A percentile compares a stretch with the other conserved stretches of the same genome.
Conservation (phyloP, 768 basidiomycete species). For the Termitomyces sp. region DNA sequence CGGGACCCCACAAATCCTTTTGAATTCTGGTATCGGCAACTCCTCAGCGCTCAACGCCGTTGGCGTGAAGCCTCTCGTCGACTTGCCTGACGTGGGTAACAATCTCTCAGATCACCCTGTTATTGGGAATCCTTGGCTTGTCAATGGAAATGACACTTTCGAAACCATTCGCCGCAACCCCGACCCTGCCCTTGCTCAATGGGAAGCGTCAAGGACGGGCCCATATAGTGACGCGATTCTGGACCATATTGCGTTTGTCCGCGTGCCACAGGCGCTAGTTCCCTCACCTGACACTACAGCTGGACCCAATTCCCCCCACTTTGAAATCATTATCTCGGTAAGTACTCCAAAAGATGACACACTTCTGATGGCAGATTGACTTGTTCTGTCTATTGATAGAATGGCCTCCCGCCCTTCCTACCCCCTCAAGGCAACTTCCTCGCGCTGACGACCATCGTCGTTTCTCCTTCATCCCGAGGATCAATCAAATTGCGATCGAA, state of each 20-base stretch:
- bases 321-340: conserved; percentile 25
- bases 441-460: conserved; percentile 5
- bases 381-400: neutral
- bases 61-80: conserved; percentile 21
- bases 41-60: conserved; percentile 15
- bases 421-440: conserved; percentile 10
- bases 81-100: conserved; percentile 29
- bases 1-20: conserved; percentile 31
- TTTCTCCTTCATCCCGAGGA: conserved; percentile 4
- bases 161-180: conserved; percentile 18
- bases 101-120: conserved; percentile 30
- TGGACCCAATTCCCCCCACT: conserved; percentile 26
- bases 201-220: conserved; percentile 24
- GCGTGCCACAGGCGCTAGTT: conserved; percentile 16
- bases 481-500: conserved; percentile 26
- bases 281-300: conserved; percentile 21
- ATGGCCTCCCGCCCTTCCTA: conserved; percentile 1
- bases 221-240: conserved; percentile 19
- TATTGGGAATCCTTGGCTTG: conserved; percentile 18
- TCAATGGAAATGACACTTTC: conserved; percentile 22
- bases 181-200: conserved; percentile 15
- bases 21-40: conserved; percentile 33
- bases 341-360: neutral
- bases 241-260: conserved; percentile 22
- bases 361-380: neutral